Base-by-base conservation (phyloP, 1,139 yeast genomes). In the Sporopachydermia cereana region DNA sequence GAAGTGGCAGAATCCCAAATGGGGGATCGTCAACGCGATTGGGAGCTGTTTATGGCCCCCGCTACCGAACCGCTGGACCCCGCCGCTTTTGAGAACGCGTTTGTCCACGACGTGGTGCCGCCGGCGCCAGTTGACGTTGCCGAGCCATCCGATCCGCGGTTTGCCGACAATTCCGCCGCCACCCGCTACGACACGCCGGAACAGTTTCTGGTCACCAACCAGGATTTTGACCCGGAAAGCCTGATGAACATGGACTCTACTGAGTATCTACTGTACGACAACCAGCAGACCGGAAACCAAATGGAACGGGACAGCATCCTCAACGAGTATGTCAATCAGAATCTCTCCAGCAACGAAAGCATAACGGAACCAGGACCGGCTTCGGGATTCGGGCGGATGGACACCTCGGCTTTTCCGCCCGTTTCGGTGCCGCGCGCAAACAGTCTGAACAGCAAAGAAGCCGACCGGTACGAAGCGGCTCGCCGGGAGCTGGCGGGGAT, bases 401-500 rank as follows among this genome's bases (percentile, higher is more conserved):
- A 14, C 7, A 25, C 14, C 7, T 25, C 29, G 12, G 29, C 29
- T 7, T n/a, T n/a, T n/a, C n/a, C n/a, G n/a, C n/a, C n/a, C n/a
- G n/a, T n/a, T n/a, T n/a, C n/a, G n/a, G n/a, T n/a, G n/a, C n/a
- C n/a, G n/a, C n/a, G n/a, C n/a, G n/a, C n/a, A n/a, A n/a, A n/a
- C n/a, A 27, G 30, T 27, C 30, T 27, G 30, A 27, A 27, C 30
- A 27, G 14, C n/a, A 41, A 7, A 14, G 36, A 41, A 16, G 16
- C 16, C 5, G 42, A 41, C n/a, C n/a, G 5, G 20, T 76, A 71
- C 53, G 79, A 76, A 43, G 53, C 57, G 23, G 69, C 79, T 14
- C 66, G 83, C 52, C 69, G 68, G 36, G 75, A 74, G 49, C 59
- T 78, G 23, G 65, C 77, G 49, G 72, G 74, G 45, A 61, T 78